Conservation (phyloP, 208 protist species). For the Porcisia hertigi region DNA sequence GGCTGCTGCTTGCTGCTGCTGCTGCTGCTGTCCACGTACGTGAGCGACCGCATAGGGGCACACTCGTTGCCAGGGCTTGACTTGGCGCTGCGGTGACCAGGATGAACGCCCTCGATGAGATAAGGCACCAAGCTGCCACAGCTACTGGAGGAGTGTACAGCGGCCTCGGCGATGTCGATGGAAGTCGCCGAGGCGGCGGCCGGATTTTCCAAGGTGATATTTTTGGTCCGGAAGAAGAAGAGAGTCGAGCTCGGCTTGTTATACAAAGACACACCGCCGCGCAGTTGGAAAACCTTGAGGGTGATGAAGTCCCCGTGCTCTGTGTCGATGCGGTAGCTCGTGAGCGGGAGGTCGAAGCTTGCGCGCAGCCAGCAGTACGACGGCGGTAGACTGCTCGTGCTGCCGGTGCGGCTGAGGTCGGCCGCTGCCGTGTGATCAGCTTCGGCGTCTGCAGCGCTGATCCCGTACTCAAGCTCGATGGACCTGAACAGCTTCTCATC, state of each 20-base stretch:
- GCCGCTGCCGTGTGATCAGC: conserved; percentile 20
- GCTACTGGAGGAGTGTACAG: not conserved
- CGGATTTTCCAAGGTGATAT: conserved; percentile 73
- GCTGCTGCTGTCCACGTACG: conserved; percentile 14
- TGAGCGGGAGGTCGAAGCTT: conserved; percentile 55
- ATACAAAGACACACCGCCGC: conserved; percentile 42
- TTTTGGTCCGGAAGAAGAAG: conserved; percentile 63
- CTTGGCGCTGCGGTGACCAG: conserved; percentile 9
- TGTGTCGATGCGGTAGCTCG: conserved; percentile 53
- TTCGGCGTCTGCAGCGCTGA: conserved; percentile 45
- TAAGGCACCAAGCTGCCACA: conserved; percentile 22
- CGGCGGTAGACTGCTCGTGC: conserved; percentile 40
- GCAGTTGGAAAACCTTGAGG: conserved; percentile 60
- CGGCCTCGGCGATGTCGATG: not conserved
- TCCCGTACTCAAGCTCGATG: conserved; percentile 74
- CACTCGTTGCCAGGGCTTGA: conserved; percentile 14
- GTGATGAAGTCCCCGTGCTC: conserved; percentile 43
- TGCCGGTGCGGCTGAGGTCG: conserved; percentile 13
- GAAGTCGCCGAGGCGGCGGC: conserved; percentile 1
- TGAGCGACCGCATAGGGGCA: conserved; percentile 18
- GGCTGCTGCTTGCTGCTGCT: conserved; percentile 9
- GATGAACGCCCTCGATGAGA: conserved; percentile 29
- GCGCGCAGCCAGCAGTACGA: conserved; percentile 74
- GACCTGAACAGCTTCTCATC: conserved; percentile 57
- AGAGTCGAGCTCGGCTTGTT: conserved; percentile 59